Base-by-base conservation (phyloP, 179 eudicot genomes). In the Beta corolliflora region DNA sequence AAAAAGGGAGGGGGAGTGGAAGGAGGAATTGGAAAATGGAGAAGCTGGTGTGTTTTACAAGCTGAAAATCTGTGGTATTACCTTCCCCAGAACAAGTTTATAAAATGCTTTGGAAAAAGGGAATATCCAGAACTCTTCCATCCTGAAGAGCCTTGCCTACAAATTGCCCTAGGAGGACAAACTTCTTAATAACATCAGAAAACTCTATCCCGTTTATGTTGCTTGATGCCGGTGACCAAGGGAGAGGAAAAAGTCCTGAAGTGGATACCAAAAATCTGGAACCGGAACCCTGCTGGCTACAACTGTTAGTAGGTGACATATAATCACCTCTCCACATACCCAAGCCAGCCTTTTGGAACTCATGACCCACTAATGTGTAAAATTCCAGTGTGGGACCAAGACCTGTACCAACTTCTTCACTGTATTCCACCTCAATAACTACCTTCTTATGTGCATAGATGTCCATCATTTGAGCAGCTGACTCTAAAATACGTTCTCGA, bases 361-460 rank as follows among this genome's bases (percentile, higher is more conserved):
- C 98, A 15, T 83, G 92, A 83, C 98, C 83, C 76, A 94, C 97
- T 69, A 92, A 85, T 50, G 99, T 92, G 86, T 88, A 96, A 73
- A 94, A 96, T 86, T 96, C 99, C 84, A 94, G 85, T 52, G 99
- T 96, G 13, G 99, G 99, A 81, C 99, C 99, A 73, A 92, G 99
- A 77, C 99, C 99, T 36, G 98, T 96, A 66, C 99, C 99, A 81
- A 96, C 98, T 88, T 96, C 99, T 83, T 92, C 98, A 79, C 72
- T 85, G 81, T 91, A 96, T 85, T 94, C 98, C 86, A 94, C 99
- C 83, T 96, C 99, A 77, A 95, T 82, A 58, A 86, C 83, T 79
- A 87, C 91, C 81, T 92, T 91, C 63, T 91, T 90, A 76, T 71
- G 74, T 73, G 94, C 93, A 85, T 91, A 87, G 12, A 89, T 84